A percentile compares a stretch with the other conserved stretches of the same genome.
Conservation (phyloP, 768 basidiomycete species). For the Suillus subalutaceus region DNA sequence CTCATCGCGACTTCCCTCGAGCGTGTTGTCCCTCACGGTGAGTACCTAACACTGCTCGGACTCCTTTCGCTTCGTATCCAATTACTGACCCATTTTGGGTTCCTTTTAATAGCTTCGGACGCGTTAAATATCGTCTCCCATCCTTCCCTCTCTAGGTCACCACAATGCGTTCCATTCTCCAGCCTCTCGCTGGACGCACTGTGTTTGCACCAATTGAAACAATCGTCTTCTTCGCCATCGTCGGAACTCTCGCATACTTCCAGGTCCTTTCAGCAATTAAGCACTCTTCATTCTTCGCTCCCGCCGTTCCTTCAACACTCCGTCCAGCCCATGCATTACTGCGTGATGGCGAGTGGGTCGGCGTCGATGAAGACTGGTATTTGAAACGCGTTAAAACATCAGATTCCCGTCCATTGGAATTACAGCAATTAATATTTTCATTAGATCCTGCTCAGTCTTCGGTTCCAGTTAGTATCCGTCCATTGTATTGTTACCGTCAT, state of each 20-base stretch:
- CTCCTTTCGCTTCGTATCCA: neutral
- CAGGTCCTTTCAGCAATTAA: slow-evolving; percentile 91
- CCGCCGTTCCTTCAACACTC: slow-evolving; percentile 49
- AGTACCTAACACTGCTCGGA: neutral
- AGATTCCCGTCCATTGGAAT: slow-evolving; percentile 49
- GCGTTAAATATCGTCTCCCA: slow-evolving; percentile 3
- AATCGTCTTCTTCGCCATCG: slow-evolving; percentile 85
- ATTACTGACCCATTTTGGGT: neutral
- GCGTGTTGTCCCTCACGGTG: slow-evolving; percentile 1
- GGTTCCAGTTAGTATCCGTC: slow-evolving; percentile 34
- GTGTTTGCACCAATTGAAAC: slow-evolving; percentile 84
- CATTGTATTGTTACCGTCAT: neutral
- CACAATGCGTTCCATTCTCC: slow-evolving; percentile 60
- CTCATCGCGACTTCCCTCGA: neutral
- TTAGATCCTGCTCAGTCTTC: slow-evolving; percentile 44
- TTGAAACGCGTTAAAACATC: slow-evolving; percentile 35
- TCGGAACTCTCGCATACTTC: slow-evolving; percentile 94
- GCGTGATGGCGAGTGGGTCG: slow-evolving; percentile 61
- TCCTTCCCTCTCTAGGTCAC: slow-evolving; percentile 1
- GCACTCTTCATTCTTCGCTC: slow-evolving; percentile 78
- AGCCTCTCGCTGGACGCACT: slow-evolving; percentile 72
- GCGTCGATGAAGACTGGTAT: slow-evolving; percentile 59
- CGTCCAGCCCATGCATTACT: slow-evolving; percentile 60
- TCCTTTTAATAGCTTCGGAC: slow-evolving; percentile 4
- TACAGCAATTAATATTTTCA: slow-evolving; percentile 75